Base-by-base conservation (phyloP, 2,329 filamentous ascomycete species). In the Alternaria hordeiaustralica region DNA sequence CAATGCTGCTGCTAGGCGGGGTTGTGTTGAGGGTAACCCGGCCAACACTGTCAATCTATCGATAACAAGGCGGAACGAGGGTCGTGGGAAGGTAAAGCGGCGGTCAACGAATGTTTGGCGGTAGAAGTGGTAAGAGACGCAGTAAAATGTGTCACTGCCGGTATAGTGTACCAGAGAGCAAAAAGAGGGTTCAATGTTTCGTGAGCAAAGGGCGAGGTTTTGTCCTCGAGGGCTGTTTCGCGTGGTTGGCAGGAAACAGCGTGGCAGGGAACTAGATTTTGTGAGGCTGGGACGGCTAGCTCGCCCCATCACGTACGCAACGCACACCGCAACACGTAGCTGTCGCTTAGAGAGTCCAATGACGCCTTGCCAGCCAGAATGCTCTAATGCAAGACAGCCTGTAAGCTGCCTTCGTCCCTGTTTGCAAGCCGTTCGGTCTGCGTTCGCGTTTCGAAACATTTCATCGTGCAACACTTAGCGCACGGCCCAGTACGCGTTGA, bases 281-380 rank as follows among this genome's bases (percentile, higher is more conserved):
- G 58, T 62, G 68, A 66, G 64, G 70, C 69, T 71, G 67, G 67
- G 62, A 63, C 28, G 58, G 50, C 58, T 60, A 67, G 64, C 53
- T 58, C 58, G 59, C 57, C 63, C 64, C 66, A 66, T 69, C 70
- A 72, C 61, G 59, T 23, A 23, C 49, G 49, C 43, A 46, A 58
- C 50, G 47, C 66, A 67, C 71, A 73, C 71, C 71, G 71, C 71
- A 71, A 69, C 64, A 72, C 65, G 67, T 56, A 65, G 64, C 61
- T 41, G 59, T 67, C 55, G 60, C 69, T 68, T 61, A 65, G 23
- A 49, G 49, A 54, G 49, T 21, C 60, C 60, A 63, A 60, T 60
- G n/a, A 33, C 18, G 26, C 33, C 18, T 30, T 41, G 43, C 20
- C 28, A 36, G 26, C n/a, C 10, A 21, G 28, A 21, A 36, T 44